A percentile compares a stretch with the other conserved stretches of the same genome.
phyloP scores from a whole-genome alignment of 1,139 yeast genomes.

The Kodamaea plutei region DNA sequence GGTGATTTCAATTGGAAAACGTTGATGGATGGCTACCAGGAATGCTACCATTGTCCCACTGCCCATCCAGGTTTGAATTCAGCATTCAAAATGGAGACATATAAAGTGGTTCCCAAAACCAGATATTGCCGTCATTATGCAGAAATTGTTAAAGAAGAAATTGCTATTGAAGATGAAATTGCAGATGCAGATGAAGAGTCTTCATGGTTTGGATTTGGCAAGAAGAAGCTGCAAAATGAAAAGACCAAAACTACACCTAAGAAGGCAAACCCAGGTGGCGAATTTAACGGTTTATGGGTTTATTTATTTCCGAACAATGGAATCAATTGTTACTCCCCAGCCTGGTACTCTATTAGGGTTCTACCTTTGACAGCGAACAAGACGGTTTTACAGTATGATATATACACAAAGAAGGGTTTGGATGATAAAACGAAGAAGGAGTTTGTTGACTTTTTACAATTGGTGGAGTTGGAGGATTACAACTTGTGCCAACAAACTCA shows the following conservation, averaged over 20 bases:
- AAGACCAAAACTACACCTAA: constrained; percentile 12
- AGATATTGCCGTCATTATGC: constrained; percentile 70
- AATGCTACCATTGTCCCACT: constrained; percentile 64
- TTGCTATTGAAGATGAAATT: constrained; percentile 52
- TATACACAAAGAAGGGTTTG: constrained; percentile 57
- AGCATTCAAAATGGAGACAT: constrained; percentile 62
- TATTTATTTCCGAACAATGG: constrained; percentile 58
- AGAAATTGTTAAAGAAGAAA: constrained; percentile 75
- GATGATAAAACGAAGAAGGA: constrained; percentile 49
- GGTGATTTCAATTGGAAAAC: constrained; percentile 66
- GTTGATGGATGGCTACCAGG: constrained; percentile 64
- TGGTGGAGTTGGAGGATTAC: constrained; percentile 58
- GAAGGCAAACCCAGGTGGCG: constrained; percentile 52
- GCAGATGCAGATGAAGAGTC: constrained; percentile 57
- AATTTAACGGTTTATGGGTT: constrained; percentile 58
- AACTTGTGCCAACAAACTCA: constrained; percentile 57
- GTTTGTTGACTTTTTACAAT: constrained; percentile 58
- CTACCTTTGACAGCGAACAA: constrained; percentile 50
- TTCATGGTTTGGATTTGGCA: constrained; percentile 52
- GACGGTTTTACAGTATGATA: constrained; percentile 56
- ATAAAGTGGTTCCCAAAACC: constrained; percentile 55
- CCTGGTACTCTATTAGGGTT: constrained; percentile 61
- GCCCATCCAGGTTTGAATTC: constrained; percentile 58
- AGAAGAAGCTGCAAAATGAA: constrained; percentile 22
- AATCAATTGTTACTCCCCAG: constrained; percentile 60